A percentile compares a stretch with the other conserved stretches of the same genome.
Conservation (phyloP, 371 early-diverging fungal species). For the Mucor velutinosus region DNA sequence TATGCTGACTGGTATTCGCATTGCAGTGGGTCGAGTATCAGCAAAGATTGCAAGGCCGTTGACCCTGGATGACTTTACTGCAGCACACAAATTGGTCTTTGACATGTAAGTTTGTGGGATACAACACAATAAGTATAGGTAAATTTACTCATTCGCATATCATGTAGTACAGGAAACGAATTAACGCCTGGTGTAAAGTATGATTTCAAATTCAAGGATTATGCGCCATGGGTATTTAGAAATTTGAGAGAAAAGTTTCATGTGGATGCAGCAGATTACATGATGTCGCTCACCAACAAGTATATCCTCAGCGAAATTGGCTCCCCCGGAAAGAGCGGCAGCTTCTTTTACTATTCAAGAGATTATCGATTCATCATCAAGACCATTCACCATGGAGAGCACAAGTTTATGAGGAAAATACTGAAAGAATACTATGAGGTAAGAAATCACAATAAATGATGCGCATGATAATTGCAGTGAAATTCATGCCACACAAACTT, state of each 20-base stretch:
- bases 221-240: slow-evolving; percentile 97
- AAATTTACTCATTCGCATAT: not conserved
- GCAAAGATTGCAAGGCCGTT: slow-evolving; percentile 80
- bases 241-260: slow-evolving; percentile 84
- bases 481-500: not conserved
- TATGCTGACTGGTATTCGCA: slow-evolving; percentile 94
- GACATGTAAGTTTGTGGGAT: slow-evolving; percentile 76
- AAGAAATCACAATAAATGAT: not conserved
- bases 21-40: slow-evolving; percentile 74
- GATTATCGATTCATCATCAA: slow-evolving; percentile 98
- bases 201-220: slow-evolving; percentile 98
- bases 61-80: slow-evolving; percentile 76
- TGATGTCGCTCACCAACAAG: slow-evolving; percentile 93
- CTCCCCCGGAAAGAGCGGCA: slow-evolving; percentile 93
- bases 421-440: slow-evolving; percentile 84
- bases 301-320: slow-evolving; percentile 96
- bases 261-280: slow-evolving; percentile 93
- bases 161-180: slow-evolving; percentile 83
- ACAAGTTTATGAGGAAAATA: slow-evolving; percentile 87
- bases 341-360: slow-evolving; percentile 95
- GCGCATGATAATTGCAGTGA: not conserved
- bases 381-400: slow-evolving; percentile 93
- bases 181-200: slow-evolving; percentile 92
- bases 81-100: slow-evolving; percentile 92
- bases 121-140: not conserved